A percentile compares a stretch with the other conserved stretches of the same genome.
These are phyloP conservation scores for Fusarium sp. DNA, from an alignment of 2,329 filamentous ascomycete species.

Conservation along the genomic window DNA sequence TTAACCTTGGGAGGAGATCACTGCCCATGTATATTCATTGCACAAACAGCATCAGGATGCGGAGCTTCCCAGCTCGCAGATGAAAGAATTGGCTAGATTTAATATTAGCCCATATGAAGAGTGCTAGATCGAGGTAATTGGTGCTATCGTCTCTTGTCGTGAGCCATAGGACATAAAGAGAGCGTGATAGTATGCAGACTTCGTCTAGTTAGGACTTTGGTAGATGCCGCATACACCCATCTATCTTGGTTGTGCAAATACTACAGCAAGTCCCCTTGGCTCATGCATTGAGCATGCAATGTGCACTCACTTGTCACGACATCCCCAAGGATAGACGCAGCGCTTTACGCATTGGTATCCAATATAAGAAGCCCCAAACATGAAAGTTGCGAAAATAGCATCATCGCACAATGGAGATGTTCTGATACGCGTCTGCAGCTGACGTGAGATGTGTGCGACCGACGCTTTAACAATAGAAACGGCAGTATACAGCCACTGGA, in stretches of 20 bases:
- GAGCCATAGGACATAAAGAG: background rate
- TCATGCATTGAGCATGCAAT: background rate
- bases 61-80: background rate
- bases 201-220: background rate
- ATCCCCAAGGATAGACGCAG: background rate
- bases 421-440: background rate
- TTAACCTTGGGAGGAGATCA: too few species aligned
- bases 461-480: too few species aligned
- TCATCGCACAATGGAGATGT: background rate
- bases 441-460: background rate
- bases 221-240: background rate
- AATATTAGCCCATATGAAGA: too few species aligned
- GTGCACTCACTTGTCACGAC: too few species aligned
- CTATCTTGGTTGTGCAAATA: background rate
- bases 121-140: background rate
- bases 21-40: too few species aligned
- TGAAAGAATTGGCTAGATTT: too few species aligned
- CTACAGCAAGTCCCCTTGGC: background rate
- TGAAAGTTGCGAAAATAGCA: background rate
- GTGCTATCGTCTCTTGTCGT: background rate
- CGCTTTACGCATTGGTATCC: background rate
- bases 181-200: background rate
- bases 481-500: background rate
- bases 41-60: background rate
- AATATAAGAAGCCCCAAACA: background rate